Evolutionary conservation across 768 basidiomycete species (phyloP).

Genomic region (Lactifluus hygrophoroides): DNA sequence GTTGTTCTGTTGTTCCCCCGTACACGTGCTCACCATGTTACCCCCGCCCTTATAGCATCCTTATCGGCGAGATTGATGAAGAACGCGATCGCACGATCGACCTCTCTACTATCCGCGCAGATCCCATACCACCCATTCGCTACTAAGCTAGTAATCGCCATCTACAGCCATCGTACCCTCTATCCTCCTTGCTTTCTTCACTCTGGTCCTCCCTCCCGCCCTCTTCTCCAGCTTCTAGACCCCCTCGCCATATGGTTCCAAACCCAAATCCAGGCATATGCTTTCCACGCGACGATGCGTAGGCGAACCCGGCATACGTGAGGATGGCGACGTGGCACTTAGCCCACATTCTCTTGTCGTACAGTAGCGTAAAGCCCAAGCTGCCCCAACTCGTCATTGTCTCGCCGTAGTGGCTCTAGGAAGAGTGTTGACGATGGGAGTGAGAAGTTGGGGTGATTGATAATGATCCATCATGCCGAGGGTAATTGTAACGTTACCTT

Average conservation of each 20-base stretch:
- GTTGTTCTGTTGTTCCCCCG: no score
- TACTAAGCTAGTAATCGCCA: conserved; percentile 38
- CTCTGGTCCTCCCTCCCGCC: neutral
- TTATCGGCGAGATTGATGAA: conserved; percentile 84
- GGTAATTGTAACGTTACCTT: neutral
- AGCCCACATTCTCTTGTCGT: neutral
- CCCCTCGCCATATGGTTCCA: neutral
- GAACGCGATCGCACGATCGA: conserved; percentile 68
- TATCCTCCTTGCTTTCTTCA: neutral
- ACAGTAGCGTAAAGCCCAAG: no score
- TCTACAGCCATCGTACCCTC: no score
- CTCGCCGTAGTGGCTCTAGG: neutral
- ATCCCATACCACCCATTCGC: conserved; percentile 76
- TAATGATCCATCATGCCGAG: neutral
- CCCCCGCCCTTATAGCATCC: conserved; percentile 36
- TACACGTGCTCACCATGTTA: no score
- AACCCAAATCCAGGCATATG: neutral
- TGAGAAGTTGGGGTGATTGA: neutral
- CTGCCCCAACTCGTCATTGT: neutral
- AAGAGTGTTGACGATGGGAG: neutral
- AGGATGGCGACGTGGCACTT: neutral
- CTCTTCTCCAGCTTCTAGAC: neutral
- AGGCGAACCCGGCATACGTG: neutral
- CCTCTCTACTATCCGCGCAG: conserved; percentile 72
- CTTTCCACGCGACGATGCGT: neutral